Evolutionary conservation across 106 monocot species (phyloP), one percentile per base, ranked within the genome.

Genomic region (Acorus calamus): DNA sequence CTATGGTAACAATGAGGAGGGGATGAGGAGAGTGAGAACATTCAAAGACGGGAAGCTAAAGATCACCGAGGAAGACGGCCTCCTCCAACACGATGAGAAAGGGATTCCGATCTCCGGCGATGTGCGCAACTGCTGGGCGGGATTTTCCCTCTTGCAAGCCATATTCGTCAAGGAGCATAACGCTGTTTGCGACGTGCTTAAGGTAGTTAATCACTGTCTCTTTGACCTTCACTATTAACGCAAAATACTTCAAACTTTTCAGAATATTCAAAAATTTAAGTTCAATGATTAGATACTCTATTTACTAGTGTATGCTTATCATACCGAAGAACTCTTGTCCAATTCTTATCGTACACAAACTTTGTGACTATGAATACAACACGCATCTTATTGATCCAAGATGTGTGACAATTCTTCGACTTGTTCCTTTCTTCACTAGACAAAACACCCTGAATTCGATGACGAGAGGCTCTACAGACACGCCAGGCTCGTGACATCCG

Each of bases 91-190:
- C 48, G 57, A 59, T 3, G 59, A 62, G 0, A 14, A 78, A 6
- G 81, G 81, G 2, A 61, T 75, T 8, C 62, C 81, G 2, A 6
- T 81, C 0, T 75, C 75, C 10, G 86, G 86, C 2, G 86, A 86
- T 50, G 61, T 86, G 6, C 66, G 78, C 11, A 86, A 86, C 46
- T 81, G 81, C 47, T 86, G 86, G 86, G 78, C 78, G 0, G 86
- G 86, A 2, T 78, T 86, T 5, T 86, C 86, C 2, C 49, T 54
- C 13, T 55, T 86, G 42, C 86, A 86, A 49, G 81, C 85, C 2
- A 78, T 86, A 46, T 86, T 86, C 14, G 61, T 76, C 61, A 65
- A 70, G 46, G 86, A 86, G 49, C 86, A 86, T 46, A 86, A 86
- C 52, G 75, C 82, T 11, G 66, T 86, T 57, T 86, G 86, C 57